phyloP scores from a whole-genome alignment of 805 yeast species.

The Kurtzmaniella fragi region DNA sequence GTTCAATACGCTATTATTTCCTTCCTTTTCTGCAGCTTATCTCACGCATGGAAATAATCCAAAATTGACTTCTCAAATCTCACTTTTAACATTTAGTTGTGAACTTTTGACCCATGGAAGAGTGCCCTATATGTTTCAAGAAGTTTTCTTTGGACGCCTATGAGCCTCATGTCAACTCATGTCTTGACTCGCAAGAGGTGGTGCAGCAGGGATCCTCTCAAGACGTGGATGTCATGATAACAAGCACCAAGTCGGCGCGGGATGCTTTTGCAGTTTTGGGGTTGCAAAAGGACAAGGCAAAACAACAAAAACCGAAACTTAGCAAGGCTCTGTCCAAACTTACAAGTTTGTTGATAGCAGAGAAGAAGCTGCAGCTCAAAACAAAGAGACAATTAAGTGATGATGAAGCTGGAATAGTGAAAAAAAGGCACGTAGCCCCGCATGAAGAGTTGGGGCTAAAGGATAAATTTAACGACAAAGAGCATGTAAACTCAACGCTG shows the following conservation, averaged over 20 bases:
- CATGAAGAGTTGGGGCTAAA: not conserved
- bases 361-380: slow-evolving; percentile 18
- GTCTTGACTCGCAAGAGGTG: slow-evolving; percentile 23
- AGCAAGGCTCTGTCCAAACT: slow-evolving; percentile 25
- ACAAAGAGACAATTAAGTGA: slow-evolving; percentile 10
- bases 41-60: too few relatives aligned
- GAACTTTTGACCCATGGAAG: not conserved
- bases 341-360: slow-evolving; percentile 31
- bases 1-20: too few relatives aligned
- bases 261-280: slow-evolving; percentile 33
- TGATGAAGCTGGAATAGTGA: not conserved
- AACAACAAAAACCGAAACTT: slow-evolving; percentile 11
- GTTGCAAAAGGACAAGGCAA: slow-evolving; percentile 22
- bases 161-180: slow-evolving; percentile 37
- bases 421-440: not conserved
- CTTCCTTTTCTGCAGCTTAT: too few relatives aligned
- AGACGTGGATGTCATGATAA: slow-evolving; percentile 1
- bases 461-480: not conserved
- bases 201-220: not conserved
- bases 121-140: slow-evolving; percentile 35
- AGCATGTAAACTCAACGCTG: too few relatives aligned
- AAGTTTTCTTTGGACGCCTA: slow-evolving; percentile 17
- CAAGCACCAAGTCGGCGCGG: slow-evolving; percentile 3
- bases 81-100: too few relatives aligned
- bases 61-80: too few relatives aligned